phyloP scores from a whole-genome alignment of 805 yeast species.

The Starmerella asiatica region DNA sequence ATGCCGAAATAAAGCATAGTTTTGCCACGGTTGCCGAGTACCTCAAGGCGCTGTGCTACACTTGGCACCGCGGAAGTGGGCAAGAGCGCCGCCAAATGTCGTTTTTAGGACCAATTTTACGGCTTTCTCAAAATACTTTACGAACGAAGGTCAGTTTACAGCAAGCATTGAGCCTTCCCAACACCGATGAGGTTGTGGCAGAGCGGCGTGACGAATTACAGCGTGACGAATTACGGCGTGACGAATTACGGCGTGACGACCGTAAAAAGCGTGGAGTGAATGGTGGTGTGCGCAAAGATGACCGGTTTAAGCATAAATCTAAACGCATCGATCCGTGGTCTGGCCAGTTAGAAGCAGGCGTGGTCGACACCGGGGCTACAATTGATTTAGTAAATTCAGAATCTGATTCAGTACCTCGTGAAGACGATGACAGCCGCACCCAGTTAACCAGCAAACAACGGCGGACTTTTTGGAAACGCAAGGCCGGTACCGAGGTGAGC shows the following conservation, averaged over 20 bases:
- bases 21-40: constrained; percentile 30
- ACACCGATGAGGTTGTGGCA: not conserved
- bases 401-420: too few relatives aligned
- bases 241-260: not conserved
- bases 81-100: constrained; percentile 9
- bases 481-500: constrained; percentile 5
- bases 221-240: not conserved
- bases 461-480: constrained; percentile 17
- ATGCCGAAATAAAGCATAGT: constrained; percentile 66
- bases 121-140: constrained; percentile 1
- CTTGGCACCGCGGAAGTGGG: constrained; percentile 2
- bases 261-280: not conserved
- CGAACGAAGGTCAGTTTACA: constrained; percentile 5
- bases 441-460: constrained; percentile 9
- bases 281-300: not conserved
- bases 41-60: constrained; percentile 13
- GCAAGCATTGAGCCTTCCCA: constrained; percentile 1
- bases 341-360: not conserved
- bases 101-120: constrained; percentile 17
- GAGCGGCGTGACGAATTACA: not conserved
- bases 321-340: not conserved
- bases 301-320: not conserved
- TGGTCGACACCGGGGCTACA: too few relatives aligned
- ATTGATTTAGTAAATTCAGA: too few relatives aligned
- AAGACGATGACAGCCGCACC: constrained; percentile 18